These are phyloP conservation scores for Hirschioporus abietinus DNA, from an alignment of 768 basidiomycete genomes.

Conservation along the genomic window DNA sequence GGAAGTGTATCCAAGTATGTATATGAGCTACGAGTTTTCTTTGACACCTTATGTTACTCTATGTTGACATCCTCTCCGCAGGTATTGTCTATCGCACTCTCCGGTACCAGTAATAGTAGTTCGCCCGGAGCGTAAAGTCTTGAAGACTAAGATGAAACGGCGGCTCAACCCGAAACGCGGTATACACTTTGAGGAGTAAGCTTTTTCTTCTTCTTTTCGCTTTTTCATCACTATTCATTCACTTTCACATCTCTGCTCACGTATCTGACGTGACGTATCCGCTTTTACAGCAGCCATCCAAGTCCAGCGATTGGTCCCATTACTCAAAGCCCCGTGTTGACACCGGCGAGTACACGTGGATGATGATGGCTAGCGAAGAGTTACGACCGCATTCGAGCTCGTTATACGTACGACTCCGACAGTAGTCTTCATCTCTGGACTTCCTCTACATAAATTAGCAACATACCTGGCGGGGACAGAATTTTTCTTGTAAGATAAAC, in stretches of 20 bases:
- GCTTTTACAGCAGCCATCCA: background rate
- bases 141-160: conserved; percentile 80
- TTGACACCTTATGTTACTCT: background rate
- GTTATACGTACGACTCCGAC: too few relatives aligned
- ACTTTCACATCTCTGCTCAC: too few relatives aligned
- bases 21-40: background rate
- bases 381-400: too few relatives aligned
- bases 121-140: conserved; percentile 80
- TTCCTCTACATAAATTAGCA: background rate
- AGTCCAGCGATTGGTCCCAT: background rate
- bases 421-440: background rate
- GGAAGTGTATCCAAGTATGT: conserved; percentile 55
- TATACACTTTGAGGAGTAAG: conserved; percentile 69
- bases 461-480: background rate
- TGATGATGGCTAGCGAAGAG: background rate
- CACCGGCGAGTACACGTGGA: background rate
- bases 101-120: conserved; percentile 97
- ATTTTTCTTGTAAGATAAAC: background rate
- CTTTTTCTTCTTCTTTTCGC: background rate
- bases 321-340: background rate
- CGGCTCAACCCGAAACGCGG: conserved; percentile 86
- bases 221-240: background rate
- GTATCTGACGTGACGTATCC: too few relatives aligned
- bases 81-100: conserved; percentile 84
- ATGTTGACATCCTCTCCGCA: conserved; percentile 21